Percentiles rank a stretch among this genome's conserved stretches.
Evolutionary conservation across 2,329 filamentous ascomycete genomes (phyloP).

Genomic region (Aspergillus sp.): DNA sequence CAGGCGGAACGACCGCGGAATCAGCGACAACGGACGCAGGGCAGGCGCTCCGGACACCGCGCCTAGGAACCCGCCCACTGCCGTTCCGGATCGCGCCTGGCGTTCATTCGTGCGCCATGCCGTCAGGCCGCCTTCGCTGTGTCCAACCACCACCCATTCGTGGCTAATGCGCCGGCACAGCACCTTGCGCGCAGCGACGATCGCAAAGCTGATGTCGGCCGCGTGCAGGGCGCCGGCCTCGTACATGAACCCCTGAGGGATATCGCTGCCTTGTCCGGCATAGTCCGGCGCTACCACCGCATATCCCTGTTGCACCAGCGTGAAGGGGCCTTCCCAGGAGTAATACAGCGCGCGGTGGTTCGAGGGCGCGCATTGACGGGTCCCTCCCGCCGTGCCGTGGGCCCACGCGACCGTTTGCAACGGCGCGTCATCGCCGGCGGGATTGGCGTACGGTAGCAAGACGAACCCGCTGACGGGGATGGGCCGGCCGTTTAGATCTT

Average conservation of each 20-base stretch:
- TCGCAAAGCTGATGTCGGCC: background rate
- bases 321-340: background rate
- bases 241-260: constrained; percentile 3
- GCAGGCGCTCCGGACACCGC: constrained; percentile 4
- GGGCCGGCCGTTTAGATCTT: background rate
- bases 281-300: constrained; percentile 7
- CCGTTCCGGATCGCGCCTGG: background rate
- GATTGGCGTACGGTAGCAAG: background rate
- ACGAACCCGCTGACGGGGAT: background rate
- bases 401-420: background rate
- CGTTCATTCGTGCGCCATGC: background rate
- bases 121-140: constrained; percentile 5
- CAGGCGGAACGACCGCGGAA: background rate
- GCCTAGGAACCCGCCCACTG: constrained; percentile 1
- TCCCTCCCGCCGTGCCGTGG: background rate
- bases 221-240: background rate
- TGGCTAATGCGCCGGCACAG: background rate
- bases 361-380: background rate
- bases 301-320: constrained; percentile 2
- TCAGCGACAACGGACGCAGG: background rate
- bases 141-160: constrained; percentile 6
- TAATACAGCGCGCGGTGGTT: background rate
- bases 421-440: background rate
- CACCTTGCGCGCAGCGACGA: background rate
- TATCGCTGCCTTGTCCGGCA: constrained; percentile 5